A percentile compares a stretch with the other conserved stretches of the same genome.
Conservation (phyloP, 2,329 filamentous ascomycete species). For the Alternaria consortialis region DNA sequence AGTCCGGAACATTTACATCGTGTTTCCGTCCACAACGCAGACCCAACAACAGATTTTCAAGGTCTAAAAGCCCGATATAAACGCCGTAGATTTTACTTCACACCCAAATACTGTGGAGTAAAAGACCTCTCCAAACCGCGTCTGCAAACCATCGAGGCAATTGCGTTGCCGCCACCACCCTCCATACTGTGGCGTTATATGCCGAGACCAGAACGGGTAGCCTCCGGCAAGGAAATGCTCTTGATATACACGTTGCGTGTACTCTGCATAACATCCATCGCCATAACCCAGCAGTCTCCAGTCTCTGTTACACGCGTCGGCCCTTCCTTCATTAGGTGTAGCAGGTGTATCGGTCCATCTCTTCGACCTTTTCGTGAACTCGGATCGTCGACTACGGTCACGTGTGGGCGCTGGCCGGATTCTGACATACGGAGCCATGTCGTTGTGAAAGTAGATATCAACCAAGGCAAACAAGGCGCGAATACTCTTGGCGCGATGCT, state of each 20-base stretch:
- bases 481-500: neutral
- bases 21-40: neutral
- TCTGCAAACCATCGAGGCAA: neutral
- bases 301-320: neutral
- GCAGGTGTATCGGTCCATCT: constrained; percentile 1
- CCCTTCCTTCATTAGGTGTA: neutral
- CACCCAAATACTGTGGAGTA: neutral
- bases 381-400: neutral
- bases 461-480: neutral
- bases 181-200: neutral
- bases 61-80: neutral
- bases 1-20: neutral
- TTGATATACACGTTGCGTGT: constrained; percentile 1
- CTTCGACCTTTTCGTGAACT: neutral
- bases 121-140: neutral
- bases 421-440: neutral
- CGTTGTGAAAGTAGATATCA: neutral
- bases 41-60: neutral
- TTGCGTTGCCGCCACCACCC: neutral
- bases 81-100: rapidly evolving
- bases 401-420: neutral
- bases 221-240: constrained; percentile 2
- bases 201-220: neutral
- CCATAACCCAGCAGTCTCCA: neutral
- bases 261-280: neutral